Conservation (phyloP, 768 basidiomycete species). For the Chalciporus piperatus region DNA sequence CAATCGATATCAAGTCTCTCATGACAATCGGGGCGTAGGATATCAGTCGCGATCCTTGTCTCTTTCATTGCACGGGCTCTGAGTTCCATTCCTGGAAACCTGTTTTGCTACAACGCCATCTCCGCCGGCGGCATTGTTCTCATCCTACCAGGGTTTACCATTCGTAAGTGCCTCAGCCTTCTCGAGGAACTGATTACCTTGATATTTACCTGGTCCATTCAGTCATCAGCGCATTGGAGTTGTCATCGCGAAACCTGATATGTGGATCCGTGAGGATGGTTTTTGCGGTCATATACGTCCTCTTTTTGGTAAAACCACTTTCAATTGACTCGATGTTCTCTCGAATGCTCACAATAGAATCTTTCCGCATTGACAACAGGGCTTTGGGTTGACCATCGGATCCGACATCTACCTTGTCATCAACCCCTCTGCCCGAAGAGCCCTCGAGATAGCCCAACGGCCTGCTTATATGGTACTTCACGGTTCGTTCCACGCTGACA, state of each 20-base stretch:
- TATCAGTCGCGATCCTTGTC: slow-evolving; percentile 80
- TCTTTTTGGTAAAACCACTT: slow-evolving; percentile 58
- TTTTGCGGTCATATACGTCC: slow-evolving; percentile 82
- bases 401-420: slow-evolving; percentile 78
- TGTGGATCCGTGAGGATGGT: slow-evolving; percentile 82
- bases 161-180: slow-evolving; percentile 49
- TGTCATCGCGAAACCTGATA: slow-evolving; percentile 78
- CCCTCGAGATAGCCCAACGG: slow-evolving; percentile 30
- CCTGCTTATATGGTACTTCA: slow-evolving; percentile 47
- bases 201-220: neutral
- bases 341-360: no score
- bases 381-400: slow-evolving; percentile 81
- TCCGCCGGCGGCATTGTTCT: slow-evolving; percentile 89
- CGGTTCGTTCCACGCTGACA: slow-evolving; percentile 50
- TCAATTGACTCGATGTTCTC: no score
- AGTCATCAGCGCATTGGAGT: slow-evolving; percentile 78
- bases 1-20: neutral
- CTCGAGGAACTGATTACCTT: neutral
- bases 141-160: slow-evolving; percentile 84
- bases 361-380: slow-evolving; percentile 37
- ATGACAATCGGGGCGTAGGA: slow-evolving; percentile 41
- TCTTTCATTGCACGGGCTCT: slow-evolving; percentile 79
- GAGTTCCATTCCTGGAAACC: slow-evolving; percentile 66
- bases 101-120: slow-evolving; percentile 89
- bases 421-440: slow-evolving; percentile 51